Percentiles rank a stretch among this genome's conserved stretches.
phyloP scores from a whole-genome alignment of 2,329 filamentous ascomycete genomes.

The Ophiostoma ulmi region DNA sequence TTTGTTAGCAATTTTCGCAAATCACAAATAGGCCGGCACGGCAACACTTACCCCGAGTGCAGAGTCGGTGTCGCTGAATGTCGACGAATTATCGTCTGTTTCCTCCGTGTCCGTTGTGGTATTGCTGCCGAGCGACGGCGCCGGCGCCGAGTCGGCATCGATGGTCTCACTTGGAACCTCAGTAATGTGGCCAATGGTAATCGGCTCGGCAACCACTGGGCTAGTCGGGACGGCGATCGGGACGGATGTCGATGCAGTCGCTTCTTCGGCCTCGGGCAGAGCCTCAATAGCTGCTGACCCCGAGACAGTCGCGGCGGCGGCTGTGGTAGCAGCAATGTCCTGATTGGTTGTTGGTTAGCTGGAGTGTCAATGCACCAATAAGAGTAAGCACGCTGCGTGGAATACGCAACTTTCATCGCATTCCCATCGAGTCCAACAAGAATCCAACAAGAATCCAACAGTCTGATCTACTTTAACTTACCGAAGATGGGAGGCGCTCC shows the following conservation, averaged over 20 bases:
- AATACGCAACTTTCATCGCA: background rate
- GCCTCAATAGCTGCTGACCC: background rate
- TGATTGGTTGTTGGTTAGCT: background rate
- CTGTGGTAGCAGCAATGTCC: slow-evolving; percentile 15
- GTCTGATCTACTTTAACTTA: background rate
- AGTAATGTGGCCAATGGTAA: background rate
- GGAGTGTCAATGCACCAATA: background rate
- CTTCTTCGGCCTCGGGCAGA: background rate
- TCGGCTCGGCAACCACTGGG: background rate
- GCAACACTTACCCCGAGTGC: slow-evolving; percentile 19
- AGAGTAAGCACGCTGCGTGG: background rate
- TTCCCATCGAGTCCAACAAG: too few species aligned
- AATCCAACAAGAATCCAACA: background rate
- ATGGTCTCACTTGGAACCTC: background rate
- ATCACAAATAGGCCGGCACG: background rate
- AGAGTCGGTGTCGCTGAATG: slow-evolving; percentile 22
- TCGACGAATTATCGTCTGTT: background rate
- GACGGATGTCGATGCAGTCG: background rate
- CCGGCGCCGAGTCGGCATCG: background rate
- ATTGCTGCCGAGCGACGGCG: background rate
- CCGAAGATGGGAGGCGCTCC: slow-evolving; percentile 23
- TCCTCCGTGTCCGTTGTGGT: slow-evolving; percentile 7
- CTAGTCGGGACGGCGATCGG: background rate
- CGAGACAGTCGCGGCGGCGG: slow-evolving; percentile 18
- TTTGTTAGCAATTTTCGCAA: background rate